A percentile compares a stretch with the other conserved stretches of the same genome.
Conservation (phyloP, 2,329 filamentous ascomycete species). For the Arthrinium phaeospermum region DNA sequence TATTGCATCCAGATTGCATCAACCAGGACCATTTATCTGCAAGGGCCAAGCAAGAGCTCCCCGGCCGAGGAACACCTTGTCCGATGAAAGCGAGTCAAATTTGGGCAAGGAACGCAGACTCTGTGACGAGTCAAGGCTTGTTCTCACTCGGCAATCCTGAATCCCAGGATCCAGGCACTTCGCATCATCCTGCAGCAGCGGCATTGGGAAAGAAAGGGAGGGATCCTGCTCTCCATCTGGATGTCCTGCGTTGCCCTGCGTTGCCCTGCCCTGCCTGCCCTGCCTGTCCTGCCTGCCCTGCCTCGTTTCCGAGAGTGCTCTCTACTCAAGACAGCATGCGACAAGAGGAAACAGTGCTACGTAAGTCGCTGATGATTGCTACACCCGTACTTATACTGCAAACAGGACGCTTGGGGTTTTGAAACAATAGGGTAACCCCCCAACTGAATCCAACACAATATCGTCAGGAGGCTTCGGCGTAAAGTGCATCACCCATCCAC, state of each 20-base stretch:
- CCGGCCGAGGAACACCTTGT: slow-evolving; percentile 14
- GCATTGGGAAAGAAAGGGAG: background rate
- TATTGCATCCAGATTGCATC: slow-evolving; percentile 12
- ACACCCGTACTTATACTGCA: background rate
- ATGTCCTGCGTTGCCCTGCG: too few species aligned
- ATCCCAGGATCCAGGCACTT: slow-evolving; percentile 1
- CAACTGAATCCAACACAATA: slow-evolving; percentile 6
- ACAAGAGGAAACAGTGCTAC: slow-evolving; percentile 6
- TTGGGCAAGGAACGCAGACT: background rate
- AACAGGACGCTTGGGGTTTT: slow-evolving; percentile 1
- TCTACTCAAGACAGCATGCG: slow-evolving; percentile 10
- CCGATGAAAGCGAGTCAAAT: slow-evolving; percentile 2
- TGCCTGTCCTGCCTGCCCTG: background rate
- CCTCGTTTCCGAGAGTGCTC: background rate
- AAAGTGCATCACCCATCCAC: slow-evolving; percentile 11
- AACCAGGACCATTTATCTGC: slow-evolving; percentile 13
- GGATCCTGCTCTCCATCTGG: background rate
- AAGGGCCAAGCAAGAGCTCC: background rate
- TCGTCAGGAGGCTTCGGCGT: slow-evolving; percentile 10
- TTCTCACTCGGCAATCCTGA: slow-evolving; percentile 9
- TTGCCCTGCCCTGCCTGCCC: background rate
- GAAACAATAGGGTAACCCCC: slow-evolving; percentile 13
- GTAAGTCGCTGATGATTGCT: background rate
- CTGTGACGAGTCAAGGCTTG: slow-evolving; percentile 12
- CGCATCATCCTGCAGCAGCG: slow-evolving; percentile 8